A percentile compares a stretch with the other conserved stretches of the same genome.
phyloP scores from a whole-genome alignment of 1,139 yeast species.

The Pichia sp. region DNA sequence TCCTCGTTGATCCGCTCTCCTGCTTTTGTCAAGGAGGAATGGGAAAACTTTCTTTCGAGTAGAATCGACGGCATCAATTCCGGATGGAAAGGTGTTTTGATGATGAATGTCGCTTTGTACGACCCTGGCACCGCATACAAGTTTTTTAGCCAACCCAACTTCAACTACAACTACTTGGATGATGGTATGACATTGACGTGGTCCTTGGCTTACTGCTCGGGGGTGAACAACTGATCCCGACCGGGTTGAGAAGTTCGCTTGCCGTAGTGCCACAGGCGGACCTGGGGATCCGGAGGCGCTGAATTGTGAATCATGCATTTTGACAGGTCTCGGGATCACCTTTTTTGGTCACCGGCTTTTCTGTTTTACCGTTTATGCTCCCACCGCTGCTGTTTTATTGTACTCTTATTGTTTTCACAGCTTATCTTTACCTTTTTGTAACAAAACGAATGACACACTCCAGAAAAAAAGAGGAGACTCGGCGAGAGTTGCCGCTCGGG shows the following conservation, averaged over 20 bases:
- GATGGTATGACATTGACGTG: constrained; percentile 84
- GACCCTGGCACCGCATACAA: constrained; percentile 47
- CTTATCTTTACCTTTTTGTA: background rate
- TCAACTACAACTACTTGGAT: constrained; percentile 53
- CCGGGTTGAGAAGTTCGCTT: background rate
- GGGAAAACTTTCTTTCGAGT: constrained; percentile 42
- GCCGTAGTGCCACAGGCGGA: background rate
- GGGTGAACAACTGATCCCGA: constrained; percentile 7
- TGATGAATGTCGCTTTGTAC: constrained; percentile 50
- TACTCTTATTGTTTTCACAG: background rate
- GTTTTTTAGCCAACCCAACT: constrained; percentile 44
- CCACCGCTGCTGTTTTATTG: background rate
- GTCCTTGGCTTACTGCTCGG: constrained; percentile 75
- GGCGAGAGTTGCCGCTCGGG: constrained; percentile 4
- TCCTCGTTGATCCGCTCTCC: constrained; percentile 48
- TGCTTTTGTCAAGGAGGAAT: constrained; percentile 48
- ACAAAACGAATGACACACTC: background rate
- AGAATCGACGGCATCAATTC: constrained; percentile 39
- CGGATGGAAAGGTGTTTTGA: constrained; percentile 56
- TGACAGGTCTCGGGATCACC: background rate
- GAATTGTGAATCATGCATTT: background rate
- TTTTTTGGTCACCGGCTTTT: background rate
- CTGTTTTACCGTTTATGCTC: background rate
- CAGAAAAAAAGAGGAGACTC: background rate
- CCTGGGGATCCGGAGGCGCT: background rate